Base-by-base conservation (phyloP, 2,329 filamentous ascomycete genomes). In the Akanthomyces lecanii region DNA sequence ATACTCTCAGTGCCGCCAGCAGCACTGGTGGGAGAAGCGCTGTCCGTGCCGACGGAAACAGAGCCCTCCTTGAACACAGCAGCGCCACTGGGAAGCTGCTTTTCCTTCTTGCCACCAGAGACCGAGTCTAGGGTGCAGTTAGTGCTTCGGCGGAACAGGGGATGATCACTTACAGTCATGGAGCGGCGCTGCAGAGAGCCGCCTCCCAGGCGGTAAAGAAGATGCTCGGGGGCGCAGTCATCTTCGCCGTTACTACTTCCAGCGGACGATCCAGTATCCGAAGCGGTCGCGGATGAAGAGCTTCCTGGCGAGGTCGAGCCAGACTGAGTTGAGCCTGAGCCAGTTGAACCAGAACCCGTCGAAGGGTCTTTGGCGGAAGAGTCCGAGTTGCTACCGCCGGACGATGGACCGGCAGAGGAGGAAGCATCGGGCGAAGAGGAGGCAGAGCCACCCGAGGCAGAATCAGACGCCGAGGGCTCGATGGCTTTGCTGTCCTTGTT, bases 111-210 rank as follows among this genome's bases (percentile, higher is more conserved):
- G 36, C 33, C 12, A 4, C 62, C 62, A 47, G 63, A 40, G 2
- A 66, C 68, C 10, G 66, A 58, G 57, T 64, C 65, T 66, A 69
- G 63, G 48, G 64, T 65, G 69, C 70, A 72, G 66, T 72, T 67
- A 69, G 67, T 55, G 48, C 68, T 71, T 65, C 68, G 65, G 28
- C 63, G 66, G 40, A 66, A 65, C 14, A 68, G 54, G 28, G 69
- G 55, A 30, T 67, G 64, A 28, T 61, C 67, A 69, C 71, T 69
- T 64, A 72, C 71, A 63, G 66, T 36, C 12, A 66, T 64, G 28
- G 55, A 30, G 38, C 58, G 66, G 21, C 61, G 62, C 25, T 66
- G 51, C 5, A 58, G 55, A 8, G 63, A 62, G 12, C 61, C 66
- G 54, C 14, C 64, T 21, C 58, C 67, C 52, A 67, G 65, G 53